These are phyloP conservation scores for Fusarium globosum DNA, from an alignment of 2,329 filamentous ascomycete genomes.

Conservation along the genomic window DNA sequence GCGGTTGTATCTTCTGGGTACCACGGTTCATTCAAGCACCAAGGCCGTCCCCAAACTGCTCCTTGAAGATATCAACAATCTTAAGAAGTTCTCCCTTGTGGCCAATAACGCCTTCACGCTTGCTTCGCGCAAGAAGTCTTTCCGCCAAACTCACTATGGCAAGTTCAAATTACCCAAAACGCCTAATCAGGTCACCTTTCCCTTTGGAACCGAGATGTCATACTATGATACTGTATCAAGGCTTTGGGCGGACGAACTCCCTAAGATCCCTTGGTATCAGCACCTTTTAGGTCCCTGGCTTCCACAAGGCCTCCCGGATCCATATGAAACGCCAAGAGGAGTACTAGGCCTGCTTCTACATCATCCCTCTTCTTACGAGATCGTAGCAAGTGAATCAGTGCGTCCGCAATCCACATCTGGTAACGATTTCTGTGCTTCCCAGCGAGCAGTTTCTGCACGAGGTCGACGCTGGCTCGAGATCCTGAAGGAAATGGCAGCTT, in stretches of 20 bases:
- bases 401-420: conserved; percentile 60
- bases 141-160: conserved; percentile 44
- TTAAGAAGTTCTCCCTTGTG: background rate
- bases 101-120: conserved; percentile 6
- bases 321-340: background rate
- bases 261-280: conserved; percentile 2
- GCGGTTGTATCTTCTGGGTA: conserved; percentile 25
- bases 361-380: conserved; percentile 64
- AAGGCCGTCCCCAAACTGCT: background rate
- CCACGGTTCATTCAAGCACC: fast-evolving
- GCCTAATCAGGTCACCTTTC: conserved; percentile 15
- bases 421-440: conserved; percentile 65
- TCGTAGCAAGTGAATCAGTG: conserved; percentile 60
- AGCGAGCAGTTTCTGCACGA: conserved; percentile 59
- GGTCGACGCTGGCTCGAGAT: conserved; percentile 62
- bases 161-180: conserved; percentile 28
- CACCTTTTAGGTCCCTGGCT: conserved; percentile 44
- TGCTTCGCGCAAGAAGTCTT: conserved; percentile 42
- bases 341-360: background rate
- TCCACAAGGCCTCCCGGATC: conserved; percentile 26
- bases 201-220: conserved; percentile 29
- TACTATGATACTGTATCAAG: conserved; percentile 26
- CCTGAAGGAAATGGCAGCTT: conserved; percentile 61
- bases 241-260: conserved; percentile 30
- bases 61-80: background rate